Base-by-base conservation (phyloP, 2,329 filamentous ascomycete genomes). In the Aspergillus hortae region DNA sequence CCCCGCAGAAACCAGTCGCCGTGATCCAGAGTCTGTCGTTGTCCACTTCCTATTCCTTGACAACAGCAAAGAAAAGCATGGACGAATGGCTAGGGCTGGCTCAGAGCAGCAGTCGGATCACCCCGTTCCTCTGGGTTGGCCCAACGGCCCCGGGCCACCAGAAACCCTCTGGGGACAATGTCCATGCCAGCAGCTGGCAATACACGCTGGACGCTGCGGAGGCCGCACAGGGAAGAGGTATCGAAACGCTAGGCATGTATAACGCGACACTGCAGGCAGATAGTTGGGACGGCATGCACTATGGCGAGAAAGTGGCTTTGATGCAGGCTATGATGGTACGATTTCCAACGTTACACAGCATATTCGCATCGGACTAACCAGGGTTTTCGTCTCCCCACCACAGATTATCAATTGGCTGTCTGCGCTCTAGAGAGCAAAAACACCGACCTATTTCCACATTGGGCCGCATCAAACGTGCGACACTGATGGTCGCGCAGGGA, bases 301-400 rank as follows among this genome's bases (percentile, higher is more conserved):
- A 72, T 58, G 72, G 69, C 3, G 67, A 70, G 53, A 69, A 65
- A 48, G 70, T 75, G 21, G 68, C 68, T 6, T 51, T 77, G 53
- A 70, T 75, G 35, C 69, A 75, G 58, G 74, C 71, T 40, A 73
- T 74, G 72, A 74, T 74, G 72, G 70, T 74, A 53, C 59, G 59
- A 43, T 49, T 47, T 30, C 48, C 15, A 27, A 21, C 30, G 45
- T 52, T 49, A 35, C 41, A 51, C 47, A 30, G 23, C 44, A 41
- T 43, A 19, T 46, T 48, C 40, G 38, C 32, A 45, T 41, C 52
- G 33, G 23, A 45, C 45, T 15, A 46, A n/a, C 17, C 15, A 12
- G 11, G 11, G 17, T 42, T 17, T 6, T 41, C 17, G 5, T 21
- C 19, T 4, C 19, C 23, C 36, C 35, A 43, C 23, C 25, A 36